These are phyloP conservation scores for Boletus fagicola DNA, from an alignment of 768 basidiomycete genomes.

Conservation along the genomic window DNA sequence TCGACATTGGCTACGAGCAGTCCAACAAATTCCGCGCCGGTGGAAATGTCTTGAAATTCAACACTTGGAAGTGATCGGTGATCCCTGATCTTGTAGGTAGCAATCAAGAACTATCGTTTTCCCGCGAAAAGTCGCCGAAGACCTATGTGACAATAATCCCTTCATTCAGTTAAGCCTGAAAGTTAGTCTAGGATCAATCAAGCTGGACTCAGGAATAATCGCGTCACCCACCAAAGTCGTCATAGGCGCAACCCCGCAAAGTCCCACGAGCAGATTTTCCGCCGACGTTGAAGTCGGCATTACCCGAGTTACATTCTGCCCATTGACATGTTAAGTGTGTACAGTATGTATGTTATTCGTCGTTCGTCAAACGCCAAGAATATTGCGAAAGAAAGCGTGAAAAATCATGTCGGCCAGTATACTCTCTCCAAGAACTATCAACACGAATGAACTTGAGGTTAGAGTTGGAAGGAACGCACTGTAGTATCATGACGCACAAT, in stretches of 20 bases:
- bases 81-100: no score
- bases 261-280: background rate
- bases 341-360: background rate
- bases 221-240: background rate
- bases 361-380: background rate
- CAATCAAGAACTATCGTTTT: no score
- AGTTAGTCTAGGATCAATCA: background rate
- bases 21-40: no score
- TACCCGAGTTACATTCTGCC: background rate
- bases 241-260: background rate
- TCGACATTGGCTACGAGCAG: no score
- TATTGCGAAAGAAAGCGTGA: background rate
- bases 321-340: background rate
- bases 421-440: background rate
- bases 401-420: background rate
- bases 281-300: background rate
- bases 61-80: no score
- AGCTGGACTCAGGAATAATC: background rate
- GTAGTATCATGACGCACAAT: background rate
- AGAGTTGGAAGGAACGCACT: background rate
- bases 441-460: background rate
- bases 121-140: no score
- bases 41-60: no score
- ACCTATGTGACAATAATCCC: background rate
- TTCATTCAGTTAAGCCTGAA: background rate